Conservation (phyloP, 768 basidiomycete species). For the Collybiopsis confluens region DNA sequence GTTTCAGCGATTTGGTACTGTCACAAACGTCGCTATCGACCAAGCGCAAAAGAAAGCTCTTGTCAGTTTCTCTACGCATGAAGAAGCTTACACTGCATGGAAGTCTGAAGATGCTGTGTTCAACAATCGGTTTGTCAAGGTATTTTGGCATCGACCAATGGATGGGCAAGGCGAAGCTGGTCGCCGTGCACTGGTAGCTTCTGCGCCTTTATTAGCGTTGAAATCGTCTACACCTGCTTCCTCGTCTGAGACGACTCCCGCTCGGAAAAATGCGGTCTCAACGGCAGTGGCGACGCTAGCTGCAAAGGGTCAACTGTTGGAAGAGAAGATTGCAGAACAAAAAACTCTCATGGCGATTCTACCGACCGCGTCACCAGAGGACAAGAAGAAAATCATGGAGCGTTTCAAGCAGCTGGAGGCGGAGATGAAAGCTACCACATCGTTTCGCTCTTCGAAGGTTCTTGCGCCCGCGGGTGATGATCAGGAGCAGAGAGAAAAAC, state of each 20-base stretch:
- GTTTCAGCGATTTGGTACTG: conserved; percentile 90
- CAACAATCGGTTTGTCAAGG: conserved; percentile 89
- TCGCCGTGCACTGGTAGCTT: conserved; percentile 73
- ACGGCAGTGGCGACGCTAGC: conserved; percentile 50
- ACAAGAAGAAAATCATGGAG: conserved; percentile 78
- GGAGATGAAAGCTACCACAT: conserved; percentile 58
- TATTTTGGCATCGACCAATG: conserved; percentile 94
- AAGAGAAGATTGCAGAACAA: conserved; percentile 85
- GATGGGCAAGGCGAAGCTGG: conserved; percentile 85
- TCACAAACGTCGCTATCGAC: conserved; percentile 91
- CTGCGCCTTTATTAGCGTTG: conserved; percentile 63
- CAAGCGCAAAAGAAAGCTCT: conserved; percentile 69
- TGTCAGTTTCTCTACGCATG: conserved; percentile 81
- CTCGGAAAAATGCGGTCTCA: conserved; percentile 34
- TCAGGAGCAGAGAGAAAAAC: conserved; percentile 52
- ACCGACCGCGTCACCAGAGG: conserved; percentile 53
- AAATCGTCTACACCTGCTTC: conserved; percentile 38
- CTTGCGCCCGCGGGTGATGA: conserved; percentile 30
- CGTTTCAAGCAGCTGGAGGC: conserved; percentile 72
- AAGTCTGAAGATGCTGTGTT: conserved; percentile 94
- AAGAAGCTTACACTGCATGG: conserved; percentile 86
- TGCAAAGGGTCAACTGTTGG: conserved; percentile 69
- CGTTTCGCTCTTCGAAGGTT: conserved; percentile 13
- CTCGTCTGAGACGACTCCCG: conserved; percentile 17
- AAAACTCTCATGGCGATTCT: conserved; percentile 78